Conservation (phyloP, 2,329 filamentous ascomycete genomes). For the Alternaria conjuncta region DNA sequence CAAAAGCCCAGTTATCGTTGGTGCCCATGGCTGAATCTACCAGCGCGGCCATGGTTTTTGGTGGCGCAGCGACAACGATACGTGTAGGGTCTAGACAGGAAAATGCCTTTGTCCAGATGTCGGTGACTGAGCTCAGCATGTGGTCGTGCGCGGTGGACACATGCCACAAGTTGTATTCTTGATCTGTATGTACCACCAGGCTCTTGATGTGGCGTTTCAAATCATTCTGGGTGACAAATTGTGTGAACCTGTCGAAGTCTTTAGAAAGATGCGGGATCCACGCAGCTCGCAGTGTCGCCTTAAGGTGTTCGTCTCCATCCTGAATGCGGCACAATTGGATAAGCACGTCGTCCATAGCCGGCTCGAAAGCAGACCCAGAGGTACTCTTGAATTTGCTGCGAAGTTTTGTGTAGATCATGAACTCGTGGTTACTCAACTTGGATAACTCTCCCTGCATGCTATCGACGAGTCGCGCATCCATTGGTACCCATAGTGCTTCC, state of each 20-base stretch:
- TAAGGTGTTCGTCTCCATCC: slow-evolving; percentile 38
- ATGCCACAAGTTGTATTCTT: slow-evolving; percentile 46
- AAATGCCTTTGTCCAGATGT: slow-evolving; percentile 43
- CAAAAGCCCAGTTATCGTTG: slow-evolving; percentile 68
- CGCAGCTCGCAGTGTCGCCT: slow-evolving; percentile 26
- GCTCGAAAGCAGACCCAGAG: slow-evolving; percentile 33
- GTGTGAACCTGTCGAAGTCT: slow-evolving; percentile 25
- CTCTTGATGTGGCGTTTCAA: slow-evolving; percentile 53
- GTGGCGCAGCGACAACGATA: slow-evolving; percentile 60
- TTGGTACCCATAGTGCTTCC: slow-evolving; percentile 42
- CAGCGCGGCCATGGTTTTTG: slow-evolving; percentile 66
- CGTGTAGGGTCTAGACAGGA: slow-evolving; percentile 35
- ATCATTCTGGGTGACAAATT: slow-evolving; percentile 26
- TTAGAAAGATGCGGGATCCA: slow-evolving; percentile 44
- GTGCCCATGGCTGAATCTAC: slow-evolving; percentile 64
- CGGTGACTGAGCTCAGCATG: slow-evolving; percentile 59
- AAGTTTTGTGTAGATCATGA: slow-evolving; percentile 41
- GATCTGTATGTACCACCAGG: slow-evolving; percentile 54
- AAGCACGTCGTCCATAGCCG: slow-evolving; percentile 40
- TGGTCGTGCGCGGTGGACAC: slow-evolving; percentile 36
- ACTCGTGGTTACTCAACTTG: slow-evolving; percentile 41
- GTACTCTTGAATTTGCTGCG: slow-evolving; percentile 44
- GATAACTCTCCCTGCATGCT: slow-evolving; percentile 42
- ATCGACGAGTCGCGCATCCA: slow-evolving; percentile 42
- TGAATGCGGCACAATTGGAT: slow-evolving; percentile 43